Evolutionary conservation across 345 rosid species (phyloP).

Genomic region (Balakata baccata): DNA sequence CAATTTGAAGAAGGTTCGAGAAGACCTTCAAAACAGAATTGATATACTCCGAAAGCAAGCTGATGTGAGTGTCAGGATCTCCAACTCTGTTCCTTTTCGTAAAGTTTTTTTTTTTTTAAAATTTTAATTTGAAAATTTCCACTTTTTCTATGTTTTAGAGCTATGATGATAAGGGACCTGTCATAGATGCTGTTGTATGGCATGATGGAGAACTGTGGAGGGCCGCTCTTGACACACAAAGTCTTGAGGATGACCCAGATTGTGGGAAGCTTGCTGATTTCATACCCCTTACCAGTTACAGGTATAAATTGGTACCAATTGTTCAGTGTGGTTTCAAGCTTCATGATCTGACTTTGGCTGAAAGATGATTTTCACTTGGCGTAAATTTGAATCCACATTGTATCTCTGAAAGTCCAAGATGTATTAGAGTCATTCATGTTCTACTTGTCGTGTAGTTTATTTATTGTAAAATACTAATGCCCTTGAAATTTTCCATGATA

Average conservation of each 20-base stretch:
- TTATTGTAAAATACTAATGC: not conserved
- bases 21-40: constrained; percentile 80
- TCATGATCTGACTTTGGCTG: not conserved
- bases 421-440: not conserved
- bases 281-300: constrained; percentile 71
- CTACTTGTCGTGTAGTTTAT: not conserved
- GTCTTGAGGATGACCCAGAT: constrained; percentile 73
- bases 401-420: not conserved
- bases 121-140: too few relatives aligned
- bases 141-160: constrained; percentile 36
- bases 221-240: constrained; percentile 92
- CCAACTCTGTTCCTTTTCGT: constrained; percentile 13
- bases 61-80: constrained; percentile 52
- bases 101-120: not conserved
- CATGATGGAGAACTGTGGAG: constrained; percentile 96
- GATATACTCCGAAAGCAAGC: constrained; percentile 79
- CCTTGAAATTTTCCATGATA: not conserved
- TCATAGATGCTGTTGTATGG: constrained; percentile 95
- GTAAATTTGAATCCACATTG: not conserved
- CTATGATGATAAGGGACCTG: constrained; percentile 93
- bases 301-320: constrained; percentile 37
- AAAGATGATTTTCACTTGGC: not conserved
- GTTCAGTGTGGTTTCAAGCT: not conserved
- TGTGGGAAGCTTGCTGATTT: constrained; percentile 80
- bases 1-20: constrained; percentile 64